Base-by-base conservation (phyloP, 805 yeast genomes). In the Isabelozyma rhagii region DNA sequence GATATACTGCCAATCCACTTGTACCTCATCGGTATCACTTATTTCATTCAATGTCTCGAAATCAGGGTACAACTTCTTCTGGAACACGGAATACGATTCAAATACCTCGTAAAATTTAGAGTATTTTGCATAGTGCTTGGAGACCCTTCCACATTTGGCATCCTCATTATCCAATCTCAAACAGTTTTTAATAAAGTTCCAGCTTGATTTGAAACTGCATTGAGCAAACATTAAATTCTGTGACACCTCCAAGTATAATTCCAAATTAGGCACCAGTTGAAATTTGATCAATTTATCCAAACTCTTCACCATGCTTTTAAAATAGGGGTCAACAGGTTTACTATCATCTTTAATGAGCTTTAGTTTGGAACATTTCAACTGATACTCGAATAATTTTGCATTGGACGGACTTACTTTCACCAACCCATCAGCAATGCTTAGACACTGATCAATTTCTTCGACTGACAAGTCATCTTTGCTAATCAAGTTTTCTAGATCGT, bases 161-260 rank as follows among this genome's bases (percentile, higher is more conserved):
- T 77, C 79, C 53, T 89, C 97, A 65, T 89, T 87, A 64, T 93
- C 93, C 42, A 82, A 77, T 48, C 87, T 83, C 45, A 93, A 69
- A 63, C 97, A 91, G 54, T 79, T 83, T 55, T 85, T 80, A 25
- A 85, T 72, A 39, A 75, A 72, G 51, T 66, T 73, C 57, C 79
- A 67, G 0, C 87, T 78, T 25, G 74, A 74, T 13, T 80, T 80
- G 51, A 77, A 81, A 40, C 82, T 81, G 39, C 74, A 70, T 39
- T 82, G 72, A 6, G 83, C 78, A 56, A 75, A 83, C 45, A 79
- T 66, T 49, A 71, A 55, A 49, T 62, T 65, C 25, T 68, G 61
- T 1, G 77, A 55, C 15, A 64, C 47, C 13, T 50, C 48, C 17
- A 52, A 54, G 55, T 69, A 74, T 43, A 53, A 48, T 4, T 55